Conservation (phyloP, 495 filamentous ascomycete genomes). For the Xylaria scruposa region DNA sequence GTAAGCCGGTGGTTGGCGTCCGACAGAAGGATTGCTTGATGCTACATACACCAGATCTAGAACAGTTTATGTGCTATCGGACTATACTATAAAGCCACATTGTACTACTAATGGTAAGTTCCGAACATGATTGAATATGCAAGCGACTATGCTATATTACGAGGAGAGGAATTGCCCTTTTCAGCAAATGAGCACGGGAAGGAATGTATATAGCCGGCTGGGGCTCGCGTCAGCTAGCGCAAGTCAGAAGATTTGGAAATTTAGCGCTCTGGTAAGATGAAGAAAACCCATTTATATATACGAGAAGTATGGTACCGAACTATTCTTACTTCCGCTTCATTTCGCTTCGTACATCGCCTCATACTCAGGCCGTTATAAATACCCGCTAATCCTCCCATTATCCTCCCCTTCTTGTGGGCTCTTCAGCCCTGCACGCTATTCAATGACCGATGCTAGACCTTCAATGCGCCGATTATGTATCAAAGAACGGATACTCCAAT, state of each 20-base stretch:
- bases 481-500: not conserved
- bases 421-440: not conserved
- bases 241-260: not conserved
- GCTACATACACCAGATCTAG: not conserved
- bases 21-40: not conserved
- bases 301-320: not conserved
- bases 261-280: not conserved
- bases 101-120: not conserved
- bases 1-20: not conserved
- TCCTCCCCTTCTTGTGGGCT: not conserved
- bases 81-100: not conserved
- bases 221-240: not conserved
- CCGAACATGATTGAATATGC: not conserved
- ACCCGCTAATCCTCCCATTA: not conserved
- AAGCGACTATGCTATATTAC: not conserved
- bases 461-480: not conserved
- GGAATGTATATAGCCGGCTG: not conserved
- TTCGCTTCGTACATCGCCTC: not conserved
- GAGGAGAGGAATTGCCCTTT: conserved; percentile 10
- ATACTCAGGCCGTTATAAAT: conserved; percentile 10
- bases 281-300: not conserved
- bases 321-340: conserved; percentile 2
- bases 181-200: conserved; percentile 2
- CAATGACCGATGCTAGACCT: conserved; percentile 1
- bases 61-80: not conserved